These are phyloP conservation scores for Rhododendron vialii DNA, from an alignment of 148 eudicot species.

Conservation along the genomic window DNA sequence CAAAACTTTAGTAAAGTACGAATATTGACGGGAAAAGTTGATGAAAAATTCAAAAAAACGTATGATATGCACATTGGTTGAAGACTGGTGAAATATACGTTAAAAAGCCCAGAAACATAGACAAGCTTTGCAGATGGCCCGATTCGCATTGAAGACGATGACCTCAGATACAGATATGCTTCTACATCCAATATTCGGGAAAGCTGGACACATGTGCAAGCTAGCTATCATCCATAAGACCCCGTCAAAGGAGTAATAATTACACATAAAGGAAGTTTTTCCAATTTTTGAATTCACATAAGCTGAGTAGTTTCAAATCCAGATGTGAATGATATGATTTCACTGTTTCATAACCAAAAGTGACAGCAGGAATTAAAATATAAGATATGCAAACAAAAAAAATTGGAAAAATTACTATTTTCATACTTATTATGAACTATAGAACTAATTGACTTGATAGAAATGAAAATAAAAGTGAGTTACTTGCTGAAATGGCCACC, in stretches of 20 bases:
- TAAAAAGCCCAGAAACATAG: neutral
- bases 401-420: no score
- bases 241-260: neutral
- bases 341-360: no score
- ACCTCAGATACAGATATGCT: neutral
- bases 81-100: neutral
- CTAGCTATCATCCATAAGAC: neutral
- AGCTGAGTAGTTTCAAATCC: no score
- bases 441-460: neutral
- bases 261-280: neutral
- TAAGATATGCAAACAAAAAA: no score
- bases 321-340: no score
- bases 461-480: neutral
- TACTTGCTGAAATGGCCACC: neutral
- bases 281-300: neutral
- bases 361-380: no score
- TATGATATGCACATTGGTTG: neutral
- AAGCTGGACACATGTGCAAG: neutral
- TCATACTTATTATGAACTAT: no score
- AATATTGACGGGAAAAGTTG: neutral
- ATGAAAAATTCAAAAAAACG: neutral
- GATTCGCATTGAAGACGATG: neutral
- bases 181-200: neutral
- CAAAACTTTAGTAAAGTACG: neutral
- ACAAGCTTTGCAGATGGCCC: neutral